phyloP scores from a whole-genome alignment of 1,139 yeast species.

The Chernovozyma aurita region DNA sequence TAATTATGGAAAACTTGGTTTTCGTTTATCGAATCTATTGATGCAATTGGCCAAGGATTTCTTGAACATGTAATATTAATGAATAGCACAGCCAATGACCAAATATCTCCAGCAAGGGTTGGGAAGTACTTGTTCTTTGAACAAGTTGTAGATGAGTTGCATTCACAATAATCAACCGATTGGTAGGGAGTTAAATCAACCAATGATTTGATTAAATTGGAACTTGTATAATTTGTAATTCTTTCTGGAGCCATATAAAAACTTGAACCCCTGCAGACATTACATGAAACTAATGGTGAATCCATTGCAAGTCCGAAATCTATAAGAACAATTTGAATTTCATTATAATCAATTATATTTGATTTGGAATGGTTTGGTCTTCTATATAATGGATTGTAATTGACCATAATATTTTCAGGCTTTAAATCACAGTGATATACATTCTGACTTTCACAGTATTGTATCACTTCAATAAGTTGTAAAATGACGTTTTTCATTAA shows the following conservation, averaged over 20 bases:
- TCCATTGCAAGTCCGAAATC: constrained; percentile 85
- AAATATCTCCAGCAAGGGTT: constrained; percentile 77
- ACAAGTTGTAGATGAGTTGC: constrained; percentile 11
- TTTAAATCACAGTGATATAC: constrained; percentile 88
- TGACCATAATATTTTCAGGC: constrained; percentile 79
- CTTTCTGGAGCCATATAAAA: constrained; percentile 95
- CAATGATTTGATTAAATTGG: constrained; percentile 21
- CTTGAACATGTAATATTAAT: constrained; percentile 78
- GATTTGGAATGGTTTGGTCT: constrained; percentile 12
- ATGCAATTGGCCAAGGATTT: constrained; percentile 90
- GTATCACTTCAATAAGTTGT: constrained; percentile 70
- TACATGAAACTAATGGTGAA: constrained; percentile 54
- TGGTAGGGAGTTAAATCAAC: constrained; percentile 29
- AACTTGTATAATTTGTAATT: constrained; percentile 44
- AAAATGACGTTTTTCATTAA: constrained; percentile 68
- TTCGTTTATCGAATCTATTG: constrained; percentile 50
- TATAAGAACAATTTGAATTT: constrained; percentile 59
- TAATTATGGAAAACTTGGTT: constrained; percentile 49
- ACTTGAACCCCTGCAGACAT: constrained; percentile 80
- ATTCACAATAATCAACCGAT: constrained; percentile 15
- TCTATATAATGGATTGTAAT: constrained; percentile 25
- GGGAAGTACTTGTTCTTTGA: constrained; percentile 42
- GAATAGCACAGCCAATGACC: constrained; percentile 83
- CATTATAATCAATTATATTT: constrained; percentile 43
- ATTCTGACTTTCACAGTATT: constrained; percentile 60